A percentile compares a stretch with the other conserved stretches of the same genome.
Conservation (phyloP, 306 rosid genomes). For the Trichosanthes cucumerina region DNA sequence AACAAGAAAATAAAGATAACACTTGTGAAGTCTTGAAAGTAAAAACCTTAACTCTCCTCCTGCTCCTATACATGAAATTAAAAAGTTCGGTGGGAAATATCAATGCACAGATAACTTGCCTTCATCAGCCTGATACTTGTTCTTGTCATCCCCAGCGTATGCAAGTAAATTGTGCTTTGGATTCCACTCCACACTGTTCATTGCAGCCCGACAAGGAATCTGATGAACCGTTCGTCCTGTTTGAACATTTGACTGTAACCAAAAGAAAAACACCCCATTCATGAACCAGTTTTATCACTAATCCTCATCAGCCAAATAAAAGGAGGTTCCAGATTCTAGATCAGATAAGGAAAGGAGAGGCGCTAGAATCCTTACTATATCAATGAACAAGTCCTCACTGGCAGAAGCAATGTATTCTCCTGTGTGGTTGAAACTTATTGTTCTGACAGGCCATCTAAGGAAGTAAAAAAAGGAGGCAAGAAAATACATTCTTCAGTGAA, state of each 20-base stretch:
- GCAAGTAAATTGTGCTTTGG: conserved; percentile 86
- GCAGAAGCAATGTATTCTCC: conserved; percentile 90
- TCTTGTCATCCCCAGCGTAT: conserved; percentile 96
- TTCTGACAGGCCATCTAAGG: conserved; percentile 89
- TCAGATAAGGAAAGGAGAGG: neutral
- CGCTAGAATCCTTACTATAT: conserved; percentile 50
- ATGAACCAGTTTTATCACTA: neutral
- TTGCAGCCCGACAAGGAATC: conserved; percentile 92
- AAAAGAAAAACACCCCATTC: neutral
- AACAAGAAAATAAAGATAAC: conserved; percentile 15
- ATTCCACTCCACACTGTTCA: conserved; percentile 98
- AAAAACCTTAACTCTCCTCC: neutral
- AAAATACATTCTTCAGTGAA: neutral
- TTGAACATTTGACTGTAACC: conserved; percentile 57
- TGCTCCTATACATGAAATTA: neutral
- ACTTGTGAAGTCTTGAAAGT: neutral
- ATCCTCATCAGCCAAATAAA: neutral
- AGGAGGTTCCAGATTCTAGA: neutral
- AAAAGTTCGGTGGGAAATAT: neutral
- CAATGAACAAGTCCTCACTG: conserved; percentile 85
- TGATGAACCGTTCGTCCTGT: conserved; percentile 82
- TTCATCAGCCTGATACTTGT: conserved; percentile 93
- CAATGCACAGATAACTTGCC: conserved; percentile 25
- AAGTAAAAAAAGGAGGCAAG: conserved; percentile 1
- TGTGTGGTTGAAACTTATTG: conserved; percentile 80